These are phyloP conservation scores for Moesziomyces sp. DNA, from an alignment of 1,284 basidiomycete genomes.

Conservation along the genomic window DNA sequence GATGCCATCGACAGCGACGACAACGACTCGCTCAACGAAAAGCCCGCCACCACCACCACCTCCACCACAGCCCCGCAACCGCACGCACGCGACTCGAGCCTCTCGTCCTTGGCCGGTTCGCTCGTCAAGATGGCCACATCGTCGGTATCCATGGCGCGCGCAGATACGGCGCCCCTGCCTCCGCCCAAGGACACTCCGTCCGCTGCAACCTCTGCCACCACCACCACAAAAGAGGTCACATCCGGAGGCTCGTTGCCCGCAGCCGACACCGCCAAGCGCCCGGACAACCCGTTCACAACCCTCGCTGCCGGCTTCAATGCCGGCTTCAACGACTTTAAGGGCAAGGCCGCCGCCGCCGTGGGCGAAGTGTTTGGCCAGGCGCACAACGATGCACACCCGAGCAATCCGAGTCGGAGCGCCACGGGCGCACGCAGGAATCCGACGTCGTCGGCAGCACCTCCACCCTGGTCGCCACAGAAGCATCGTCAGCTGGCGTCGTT, in stretches of 20 bases:
- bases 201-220: background rate
- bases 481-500: conserved; percentile 38
- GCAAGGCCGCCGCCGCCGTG: conserved; percentile 57
- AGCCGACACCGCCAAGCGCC: conserved; percentile 24
- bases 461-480: conserved; percentile 41
- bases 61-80: background rate
- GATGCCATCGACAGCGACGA: conserved; percentile 39
- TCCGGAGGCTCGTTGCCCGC: conserved; percentile 36
- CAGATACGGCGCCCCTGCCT: conserved; percentile 38
- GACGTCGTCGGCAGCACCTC: conserved; percentile 4
- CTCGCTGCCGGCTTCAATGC: conserved; percentile 56
- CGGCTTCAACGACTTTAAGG: conserved; percentile 53
- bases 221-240: conserved; percentile 27
- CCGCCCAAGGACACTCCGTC: conserved; percentile 26
- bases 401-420: background rate
- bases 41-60: background rate
- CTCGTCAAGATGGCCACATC: conserved; percentile 31
- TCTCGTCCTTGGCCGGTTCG: conserved; percentile 25
- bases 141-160: conserved; percentile 24
- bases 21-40: conserved; percentile 35
- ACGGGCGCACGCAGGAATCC: conserved; percentile 15
- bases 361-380: conserved; percentile 49
- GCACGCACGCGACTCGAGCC: conserved; percentile 12
- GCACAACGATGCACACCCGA: conserved; percentile 8
- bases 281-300: conserved; percentile 49